phyloP scores from a whole-genome alignment of 2,329 filamentous ascomycete genomes.

The Aspergillus tamarii region DNA sequence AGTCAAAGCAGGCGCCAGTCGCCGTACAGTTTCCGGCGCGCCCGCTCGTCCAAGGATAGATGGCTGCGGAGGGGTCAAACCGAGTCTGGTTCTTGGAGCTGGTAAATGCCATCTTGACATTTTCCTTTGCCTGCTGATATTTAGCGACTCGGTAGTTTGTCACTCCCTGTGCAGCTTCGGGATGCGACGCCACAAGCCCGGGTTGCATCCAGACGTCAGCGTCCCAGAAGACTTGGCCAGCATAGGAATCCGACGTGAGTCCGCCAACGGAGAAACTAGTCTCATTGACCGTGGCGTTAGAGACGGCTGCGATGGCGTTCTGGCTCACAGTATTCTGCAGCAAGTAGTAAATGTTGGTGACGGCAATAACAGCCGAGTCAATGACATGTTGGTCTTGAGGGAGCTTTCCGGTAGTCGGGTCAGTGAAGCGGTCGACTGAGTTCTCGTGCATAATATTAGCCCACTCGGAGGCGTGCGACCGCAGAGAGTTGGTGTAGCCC shows the following conservation, averaged over 20 bases:
- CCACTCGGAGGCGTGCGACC: constrained; percentile 66
- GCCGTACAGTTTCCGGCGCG: constrained; percentile 70
- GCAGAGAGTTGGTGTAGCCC: constrained; percentile 60
- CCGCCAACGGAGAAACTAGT: constrained; percentile 71
- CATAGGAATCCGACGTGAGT: constrained; percentile 68
- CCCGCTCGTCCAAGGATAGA: constrained; percentile 70
- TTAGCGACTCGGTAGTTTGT: constrained; percentile 65
- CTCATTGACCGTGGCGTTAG: constrained; percentile 57
- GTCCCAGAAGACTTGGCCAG: constrained; percentile 68
- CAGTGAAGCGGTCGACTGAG: constrained; percentile 65
- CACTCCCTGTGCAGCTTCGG: constrained; percentile 64
- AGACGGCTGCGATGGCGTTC: constrained; percentile 56
- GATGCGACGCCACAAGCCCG: constrained; percentile 66
- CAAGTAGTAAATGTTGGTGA: constrained; percentile 52
- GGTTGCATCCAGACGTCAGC: constrained; percentile 71
- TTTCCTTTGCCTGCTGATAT: constrained; percentile 62
- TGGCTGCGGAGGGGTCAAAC: constrained; percentile 61
- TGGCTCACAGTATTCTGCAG: constrained; percentile 55
- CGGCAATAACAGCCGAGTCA: constrained; percentile 54
- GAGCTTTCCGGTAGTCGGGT: constrained; percentile 60
- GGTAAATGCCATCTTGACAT: constrained; percentile 58
- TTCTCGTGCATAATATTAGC: constrained; percentile 60
- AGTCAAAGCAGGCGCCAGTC: constrained; percentile 68
- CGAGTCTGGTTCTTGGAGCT: constrained; percentile 63
- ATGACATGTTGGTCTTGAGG: constrained; percentile 60